Evolutionary conservation across 495 filamentous ascomycete genomes (phyloP), one percentile per base, ranked within the genome.

Genomic region (Aspergillus avenaceus): DNA sequence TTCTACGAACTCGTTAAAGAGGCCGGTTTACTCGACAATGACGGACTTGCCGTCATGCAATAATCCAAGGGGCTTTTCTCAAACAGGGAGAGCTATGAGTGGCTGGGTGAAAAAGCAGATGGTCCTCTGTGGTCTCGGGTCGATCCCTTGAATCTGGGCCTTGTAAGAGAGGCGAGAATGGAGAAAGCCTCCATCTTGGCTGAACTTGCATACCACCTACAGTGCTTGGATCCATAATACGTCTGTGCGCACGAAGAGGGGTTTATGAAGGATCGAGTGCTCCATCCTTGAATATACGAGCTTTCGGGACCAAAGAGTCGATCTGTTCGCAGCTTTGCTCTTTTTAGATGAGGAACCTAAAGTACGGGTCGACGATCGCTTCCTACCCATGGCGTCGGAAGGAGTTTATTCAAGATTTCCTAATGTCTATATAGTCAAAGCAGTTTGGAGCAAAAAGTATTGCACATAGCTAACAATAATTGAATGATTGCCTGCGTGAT

Each of bases 1-100:
- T 82, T 82, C 56, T 80, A 78, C 59, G 72, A 81, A 34, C 73
- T 82, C 12, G 79, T 80, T 46, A 77, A 76, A 50, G 79, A 82
- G 59, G 70, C 78, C 3, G 76, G 74, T 41, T 59, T 82, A 49
- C 65, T 82, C n/a, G 76, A 81, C 28, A 65, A 63, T 52, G 71
- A 77, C 29, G 67, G 66, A 32, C 53, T 62, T 41, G 63, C 54
- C 43, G 45, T 52, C 56, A 51, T 47, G 53, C 60, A 63, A 47
- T 49, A 52, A 52, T 47, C 28, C 47, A 51, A 55, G 38, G 43
- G 19, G 5, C 31, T 41, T 54, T 47, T 41, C 27, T 32, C 28
- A 32, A 18, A 16, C 13, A 31, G 43, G 37, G 46, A 21, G 45
- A 31, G 24, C n/a, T 36, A 16, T 43, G 48, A 31, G 40, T 34